These are phyloP conservation scores for Penicillium palitans DNA, from an alignment of 2,329 filamentous ascomycete species.

Conservation along the genomic window DNA sequence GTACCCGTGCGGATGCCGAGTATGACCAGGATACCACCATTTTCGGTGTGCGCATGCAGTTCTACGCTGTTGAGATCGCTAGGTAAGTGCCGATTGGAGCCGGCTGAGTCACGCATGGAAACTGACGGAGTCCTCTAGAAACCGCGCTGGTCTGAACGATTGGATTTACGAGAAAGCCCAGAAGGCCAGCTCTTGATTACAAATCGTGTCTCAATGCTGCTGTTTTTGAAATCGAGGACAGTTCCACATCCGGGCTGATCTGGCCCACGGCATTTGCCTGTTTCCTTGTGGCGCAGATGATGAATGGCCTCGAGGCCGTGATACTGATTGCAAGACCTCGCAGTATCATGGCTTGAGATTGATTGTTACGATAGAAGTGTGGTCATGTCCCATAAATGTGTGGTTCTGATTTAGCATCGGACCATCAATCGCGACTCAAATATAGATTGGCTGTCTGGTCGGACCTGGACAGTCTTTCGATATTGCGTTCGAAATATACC, in stretches of 20 bases:
- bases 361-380: constrained; percentile 1
- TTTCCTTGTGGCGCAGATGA: constrained; percentile 3
- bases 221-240: constrained; percentile 12
- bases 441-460: constrained; percentile 3
- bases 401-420: constrained; percentile 9
- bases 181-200: constrained; percentile 31
- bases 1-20: constrained; percentile 73
- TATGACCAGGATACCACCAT: constrained; percentile 90
- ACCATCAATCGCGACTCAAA: constrained; percentile 4
- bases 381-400: constrained; percentile 6
- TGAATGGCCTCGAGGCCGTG: neutral
- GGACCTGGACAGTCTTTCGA: neutral
- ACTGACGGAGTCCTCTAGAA: constrained; percentile 50
- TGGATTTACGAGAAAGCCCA: constrained; percentile 88
- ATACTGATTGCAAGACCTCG: neutral
- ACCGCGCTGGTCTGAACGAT: constrained; percentile 86
- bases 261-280: constrained; percentile 20
- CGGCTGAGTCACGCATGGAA: neutral
- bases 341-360: constrained; percentile 1
- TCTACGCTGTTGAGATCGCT: constrained; percentile 75
- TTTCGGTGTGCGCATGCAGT: constrained; percentile 84
- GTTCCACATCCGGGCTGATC: constrained; percentile 19
- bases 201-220: constrained; percentile 3
- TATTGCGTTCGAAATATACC: constrained; percentile 17
- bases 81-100: constrained; percentile 52